These are phyloP conservation scores for Thelonectria blattea DNA, from an alignment of 2,329 filamentous ascomycete species.

Conservation along the genomic window DNA sequence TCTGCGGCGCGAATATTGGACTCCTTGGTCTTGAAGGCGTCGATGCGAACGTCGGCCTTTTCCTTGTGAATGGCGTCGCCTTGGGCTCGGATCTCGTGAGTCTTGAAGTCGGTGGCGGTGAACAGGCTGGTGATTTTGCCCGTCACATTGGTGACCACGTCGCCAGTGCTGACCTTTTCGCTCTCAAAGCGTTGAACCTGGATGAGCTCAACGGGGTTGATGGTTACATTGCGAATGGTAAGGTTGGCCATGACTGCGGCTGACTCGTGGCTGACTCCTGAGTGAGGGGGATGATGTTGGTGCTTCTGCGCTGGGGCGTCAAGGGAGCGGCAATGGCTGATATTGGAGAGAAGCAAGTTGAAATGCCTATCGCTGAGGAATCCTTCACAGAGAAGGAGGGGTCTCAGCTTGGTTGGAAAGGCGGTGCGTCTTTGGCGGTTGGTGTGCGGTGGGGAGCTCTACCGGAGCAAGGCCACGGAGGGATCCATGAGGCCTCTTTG, in stretches of 20 bases:
- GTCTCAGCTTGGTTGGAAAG: not conserved
- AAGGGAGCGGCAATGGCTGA: not conserved
- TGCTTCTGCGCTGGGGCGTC: not conserved
- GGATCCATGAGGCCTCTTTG: not conserved
- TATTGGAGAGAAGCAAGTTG: not conserved
- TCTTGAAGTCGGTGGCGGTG: constrained; percentile 47
- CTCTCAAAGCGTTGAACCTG: constrained; percentile 74
- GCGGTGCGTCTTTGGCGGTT: not conserved
- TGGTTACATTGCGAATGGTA: constrained; percentile 82
- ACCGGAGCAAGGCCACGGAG: not conserved
- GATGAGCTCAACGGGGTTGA: constrained; percentile 74
- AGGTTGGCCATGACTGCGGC: constrained; percentile 57
- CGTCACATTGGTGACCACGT: constrained; percentile 54
- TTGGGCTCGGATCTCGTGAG: constrained; percentile 49
- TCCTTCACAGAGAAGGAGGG: constrained; percentile 1
- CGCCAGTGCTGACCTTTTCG: constrained; percentile 48
- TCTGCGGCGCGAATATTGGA: constrained; percentile 64
- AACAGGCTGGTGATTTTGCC: constrained; percentile 51
- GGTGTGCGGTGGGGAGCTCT: not conserved
- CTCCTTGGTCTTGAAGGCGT: constrained; percentile 69
- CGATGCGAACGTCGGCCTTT: constrained; percentile 67
- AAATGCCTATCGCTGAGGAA: not conserved
- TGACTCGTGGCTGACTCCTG: not conserved
- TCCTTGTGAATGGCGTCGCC: constrained; percentile 66
- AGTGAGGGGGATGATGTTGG: not conserved